These are phyloP conservation scores for Geotrichum klebahnii DNA, from an alignment of 1,139 yeast species.

Conservation along the genomic window DNA sequence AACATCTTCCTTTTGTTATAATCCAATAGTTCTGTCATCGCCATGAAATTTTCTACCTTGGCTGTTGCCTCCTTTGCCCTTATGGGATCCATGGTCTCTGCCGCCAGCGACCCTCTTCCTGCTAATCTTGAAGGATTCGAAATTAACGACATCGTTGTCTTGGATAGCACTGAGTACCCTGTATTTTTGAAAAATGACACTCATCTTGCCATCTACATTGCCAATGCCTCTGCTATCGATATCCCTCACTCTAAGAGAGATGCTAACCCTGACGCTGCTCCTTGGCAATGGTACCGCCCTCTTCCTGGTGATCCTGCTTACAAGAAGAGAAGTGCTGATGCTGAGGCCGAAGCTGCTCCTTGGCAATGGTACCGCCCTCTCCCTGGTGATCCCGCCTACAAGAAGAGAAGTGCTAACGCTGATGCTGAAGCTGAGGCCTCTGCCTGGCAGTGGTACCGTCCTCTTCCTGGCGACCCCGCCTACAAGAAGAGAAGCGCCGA, in stretches of 20 bases:
- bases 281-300: slow-evolving; percentile 16
- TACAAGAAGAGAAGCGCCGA: slow-evolving; percentile 5
- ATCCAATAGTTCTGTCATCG: too few relatives aligned
- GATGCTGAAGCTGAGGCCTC: slow-evolving; percentile 11
- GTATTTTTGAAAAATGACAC: slow-evolving; percentile 5
- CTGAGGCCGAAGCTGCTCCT: slow-evolving; percentile 4
- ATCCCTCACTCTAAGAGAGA: slow-evolving; percentile 1
- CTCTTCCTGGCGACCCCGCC: slow-evolving; percentile 10
- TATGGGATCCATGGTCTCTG: slow-evolving; percentile 1
- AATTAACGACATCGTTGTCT: slow-evolving; percentile 3
- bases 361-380: slow-evolving; percentile 11
- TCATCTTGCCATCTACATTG: slow-evolving; percentile 10
- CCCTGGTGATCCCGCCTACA: slow-evolving; percentile 11
- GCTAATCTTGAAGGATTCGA: slow-evolving; percentile 10
- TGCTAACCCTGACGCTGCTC: slow-evolving; percentile 7
- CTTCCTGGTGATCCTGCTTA: slow-evolving; percentile 14
- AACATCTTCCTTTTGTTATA: too few relatives aligned
- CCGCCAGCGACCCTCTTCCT: slow-evolving; percentile 10
- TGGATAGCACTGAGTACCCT: slow-evolving; percentile 6
- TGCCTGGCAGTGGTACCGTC: slow-evolving; percentile 7
- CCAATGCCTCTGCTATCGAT: slow-evolving; percentile 3
- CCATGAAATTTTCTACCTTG: slow-evolving; percentile 9
- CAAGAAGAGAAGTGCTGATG: slow-evolving; percentile 6
- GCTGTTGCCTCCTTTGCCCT: slow-evolving; percentile 4
- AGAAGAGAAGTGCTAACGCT: slow-evolving; percentile 17